A percentile compares a stretch with the other conserved stretches of the same genome.
Conservation (phyloP, 2,329 filamentous ascomycete species). For the Ophiostoma angusticollis region DNA sequence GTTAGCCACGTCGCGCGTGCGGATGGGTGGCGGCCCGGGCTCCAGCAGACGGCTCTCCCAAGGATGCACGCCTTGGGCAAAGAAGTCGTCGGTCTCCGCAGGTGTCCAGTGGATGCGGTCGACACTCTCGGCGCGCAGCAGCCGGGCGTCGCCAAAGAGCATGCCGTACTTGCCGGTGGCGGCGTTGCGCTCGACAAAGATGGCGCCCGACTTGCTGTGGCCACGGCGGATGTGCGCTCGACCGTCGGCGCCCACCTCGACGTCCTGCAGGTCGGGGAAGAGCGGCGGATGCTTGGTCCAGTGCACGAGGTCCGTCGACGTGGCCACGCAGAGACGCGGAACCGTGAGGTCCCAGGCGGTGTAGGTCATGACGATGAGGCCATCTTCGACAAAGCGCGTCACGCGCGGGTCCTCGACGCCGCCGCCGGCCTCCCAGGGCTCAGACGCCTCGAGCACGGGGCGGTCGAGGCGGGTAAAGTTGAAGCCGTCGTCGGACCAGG, state of each 20-base stretch:
- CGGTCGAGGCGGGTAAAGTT: constrained; percentile 22
- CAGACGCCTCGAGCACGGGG: constrained; percentile 21
- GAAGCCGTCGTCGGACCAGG: constrained; percentile 24
- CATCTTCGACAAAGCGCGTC: constrained; percentile 21
- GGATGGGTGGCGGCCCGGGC: constrained; percentile 1
- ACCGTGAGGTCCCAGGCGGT: constrained; percentile 21
- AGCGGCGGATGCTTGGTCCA: constrained; percentile 22
- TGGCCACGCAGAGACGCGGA: constrained; percentile 23
- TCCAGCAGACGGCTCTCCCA: constrained; percentile 2
- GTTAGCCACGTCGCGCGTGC: constrained; percentile 4
- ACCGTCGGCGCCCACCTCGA: constrained; percentile 5
- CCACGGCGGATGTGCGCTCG: constrained; percentile 3
- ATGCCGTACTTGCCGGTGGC: constrained; percentile 1
- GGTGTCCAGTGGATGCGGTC: constrained; percentile 3
- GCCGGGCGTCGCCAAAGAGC: neutral
- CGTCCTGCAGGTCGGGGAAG: constrained; percentile 15
- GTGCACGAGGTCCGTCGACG: constrained; percentile 22
- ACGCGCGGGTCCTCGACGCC: constrained; percentile 25
- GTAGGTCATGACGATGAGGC: constrained; percentile 26
- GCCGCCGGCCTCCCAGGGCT: constrained; percentile 21
- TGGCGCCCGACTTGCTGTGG: constrained; percentile 5
- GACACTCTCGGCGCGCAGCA: neutral
- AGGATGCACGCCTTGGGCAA: neutral
- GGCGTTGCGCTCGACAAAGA: neutral
- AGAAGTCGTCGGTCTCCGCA: neutral